Base-by-base conservation (phyloP, 2,329 filamentous ascomycete species). In the Phaeosphaeria sp. region DNA sequence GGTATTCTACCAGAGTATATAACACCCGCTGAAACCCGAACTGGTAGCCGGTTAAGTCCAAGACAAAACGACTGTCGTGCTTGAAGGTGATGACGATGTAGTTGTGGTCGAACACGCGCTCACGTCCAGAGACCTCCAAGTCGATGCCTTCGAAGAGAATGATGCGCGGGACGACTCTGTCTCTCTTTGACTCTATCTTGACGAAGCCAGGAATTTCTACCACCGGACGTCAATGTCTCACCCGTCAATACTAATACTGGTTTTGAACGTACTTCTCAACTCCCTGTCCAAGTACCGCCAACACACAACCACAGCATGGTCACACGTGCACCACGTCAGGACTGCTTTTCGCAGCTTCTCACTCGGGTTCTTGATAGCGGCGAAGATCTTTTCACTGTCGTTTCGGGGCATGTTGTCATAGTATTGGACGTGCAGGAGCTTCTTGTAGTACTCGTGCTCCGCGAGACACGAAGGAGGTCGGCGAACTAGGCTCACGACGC, bases 41-140 rank as follows among this genome's bases (percentile, higher is more conserved):
- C 24, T 55, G 52, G 20, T 55, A 42, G 20, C 45, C 52, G 9
- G 52, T 55, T 9, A 39, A 39, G 36, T 55, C 52, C 22, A 49
- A 39, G 33, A 55, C 52, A 22, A 55, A 55, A 11, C 27, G 40
- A 42, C 20, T 49, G 33, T 18, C 46, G 43, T 20, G 9, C 44
- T 25, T 7, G 44, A 47, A 47, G 21, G 17, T 47, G 44, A 25
- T 47, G 44, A 47, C 20, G 8, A 47, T 47, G 22, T 47, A 47
- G 25, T 22, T 47, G 15, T 47, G 22, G 21, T 20, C 6, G 40
- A 22, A 44, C 3, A 44, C 40, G 18, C 21, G 20, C 20, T 47
- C 22, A 11, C n/a, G 6, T 21, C 44, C 44, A 21, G 6, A 22
- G 21, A 17, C n/a, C n/a, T n/a, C n/a, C n/a, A n/a, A 15, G 17